phyloP scores from a whole-genome alignment of 1,284 basidiomycete genomes.

The Termitomyces sp. region DNA sequence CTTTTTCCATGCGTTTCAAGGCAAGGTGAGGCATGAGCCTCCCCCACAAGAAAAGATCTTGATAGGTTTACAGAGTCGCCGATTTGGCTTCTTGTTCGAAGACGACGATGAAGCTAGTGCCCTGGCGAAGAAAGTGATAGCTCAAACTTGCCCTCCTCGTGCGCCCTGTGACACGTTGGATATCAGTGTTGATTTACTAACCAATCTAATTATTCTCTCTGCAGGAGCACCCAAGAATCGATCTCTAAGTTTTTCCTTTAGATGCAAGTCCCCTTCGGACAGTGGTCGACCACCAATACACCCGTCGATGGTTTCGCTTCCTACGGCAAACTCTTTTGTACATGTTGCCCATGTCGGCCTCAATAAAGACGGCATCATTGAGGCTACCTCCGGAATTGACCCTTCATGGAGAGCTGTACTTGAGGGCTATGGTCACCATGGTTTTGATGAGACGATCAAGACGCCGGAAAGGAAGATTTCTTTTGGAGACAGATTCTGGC shows the following conservation, averaged over 20 bases:
- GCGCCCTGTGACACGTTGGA: constrained; percentile 14
- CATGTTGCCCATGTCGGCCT: constrained; percentile 88
- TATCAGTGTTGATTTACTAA: constrained; percentile 4
- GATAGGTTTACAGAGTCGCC: constrained; percentile 52
- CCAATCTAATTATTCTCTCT: background rate
- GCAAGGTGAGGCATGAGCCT: constrained; percentile 53
- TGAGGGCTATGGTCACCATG: constrained; percentile 16
- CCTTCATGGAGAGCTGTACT: constrained; percentile 58
- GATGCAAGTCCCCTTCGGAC: constrained; percentile 11
- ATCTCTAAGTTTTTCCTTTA: constrained; percentile 20
- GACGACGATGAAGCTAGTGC: constrained; percentile 57
- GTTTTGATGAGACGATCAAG: constrained; percentile 6
- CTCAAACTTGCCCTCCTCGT: constrained; percentile 37
- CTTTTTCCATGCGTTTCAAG: constrained; percentile 89
- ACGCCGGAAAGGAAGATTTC: constrained; percentile 3
- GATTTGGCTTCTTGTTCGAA: constrained; percentile 74
- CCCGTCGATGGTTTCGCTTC: constrained; percentile 67
- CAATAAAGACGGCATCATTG: constrained; percentile 60
- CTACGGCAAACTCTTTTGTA: constrained; percentile 72
- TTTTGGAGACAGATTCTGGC: constrained; percentile 11
- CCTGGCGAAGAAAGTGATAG: constrained; percentile 49
- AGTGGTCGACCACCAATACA: constrained; percentile 28
- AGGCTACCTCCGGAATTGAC: constrained; percentile 72
- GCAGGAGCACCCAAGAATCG: constrained; percentile 19
- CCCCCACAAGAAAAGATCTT: background rate